A percentile compares a stretch with the other conserved stretches of the same genome.
These are phyloP conservation scores for Fusarium papillatum DNA, from an alignment of 2,329 filamentous ascomycete genomes.

Conservation along the genomic window DNA sequence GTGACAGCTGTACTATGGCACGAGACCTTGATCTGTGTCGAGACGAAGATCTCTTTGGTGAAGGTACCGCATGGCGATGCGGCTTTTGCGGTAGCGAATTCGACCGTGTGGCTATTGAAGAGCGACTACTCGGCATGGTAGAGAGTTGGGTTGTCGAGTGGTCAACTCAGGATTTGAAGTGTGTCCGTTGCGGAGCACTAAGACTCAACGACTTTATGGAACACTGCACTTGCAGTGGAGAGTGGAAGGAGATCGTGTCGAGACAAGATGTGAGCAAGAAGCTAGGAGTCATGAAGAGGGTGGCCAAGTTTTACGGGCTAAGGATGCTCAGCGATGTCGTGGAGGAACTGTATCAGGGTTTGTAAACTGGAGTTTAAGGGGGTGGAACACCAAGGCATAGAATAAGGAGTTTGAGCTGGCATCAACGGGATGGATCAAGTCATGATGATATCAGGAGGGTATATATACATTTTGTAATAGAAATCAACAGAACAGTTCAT, in stretches of 20 bases:
- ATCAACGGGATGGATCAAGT: conserved; percentile 3
- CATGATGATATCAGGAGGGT: conserved; percentile 4
- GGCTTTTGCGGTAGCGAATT: conserved; percentile 81
- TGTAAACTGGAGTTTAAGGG: conserved; percentile 51
- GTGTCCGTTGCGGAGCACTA: conserved; percentile 77
- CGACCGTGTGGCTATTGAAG: conserved; percentile 86
- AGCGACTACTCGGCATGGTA: conserved; percentile 82
- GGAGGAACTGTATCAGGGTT: conserved; percentile 66
- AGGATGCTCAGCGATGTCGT: conserved; percentile 86
- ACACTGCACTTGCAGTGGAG: conserved; percentile 92
- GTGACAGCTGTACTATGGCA: conserved; percentile 90
- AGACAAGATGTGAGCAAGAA: conserved; percentile 74
- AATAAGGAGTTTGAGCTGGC: conserved; percentile 34
- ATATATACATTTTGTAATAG: conserved; percentile 12
- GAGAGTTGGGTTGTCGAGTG: conserved; percentile 83
- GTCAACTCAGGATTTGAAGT: conserved; percentile 92
- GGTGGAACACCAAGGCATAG: conserved; percentile 16
- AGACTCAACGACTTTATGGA: conserved; percentile 96
- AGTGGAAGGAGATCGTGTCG: conserved; percentile 82
- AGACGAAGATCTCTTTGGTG: conserved; percentile 80
- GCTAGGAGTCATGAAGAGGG: conserved; percentile 79
- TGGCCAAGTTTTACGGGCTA: conserved; percentile 84
- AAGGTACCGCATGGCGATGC: conserved; percentile 78
- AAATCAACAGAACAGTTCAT: neutral
- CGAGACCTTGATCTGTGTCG: conserved; percentile 94